Base-by-base conservation (phyloP, 1,284 basidiomycete genomes). In the Schizopora paradoxa region DNA sequence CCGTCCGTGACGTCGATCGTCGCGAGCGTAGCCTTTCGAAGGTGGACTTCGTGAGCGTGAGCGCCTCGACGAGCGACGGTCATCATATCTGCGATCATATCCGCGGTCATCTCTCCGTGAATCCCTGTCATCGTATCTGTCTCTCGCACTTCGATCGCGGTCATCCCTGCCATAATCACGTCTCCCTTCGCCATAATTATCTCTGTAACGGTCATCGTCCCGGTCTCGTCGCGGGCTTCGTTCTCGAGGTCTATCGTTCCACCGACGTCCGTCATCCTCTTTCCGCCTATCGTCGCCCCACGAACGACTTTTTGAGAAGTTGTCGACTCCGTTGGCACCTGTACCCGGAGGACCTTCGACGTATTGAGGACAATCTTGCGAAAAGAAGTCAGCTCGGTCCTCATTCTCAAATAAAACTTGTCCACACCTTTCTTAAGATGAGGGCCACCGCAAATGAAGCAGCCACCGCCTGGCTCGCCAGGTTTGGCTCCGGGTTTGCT, bases 391-490 rank as follows among this genome's bases (percentile, higher is more conserved):
- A 25, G 22, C 44, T 26, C 6, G 19, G 8, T 54, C 16, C 51
- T 50, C 46, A 38, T 48, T 23, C 6, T 6, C n/a, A 29, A 41
- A 37, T 10, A 48, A 40, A 44, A 34, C 22, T 7, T 31, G 44
- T 14, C 14, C 66, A 31, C 52, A 86, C 88, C 89, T 74, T 86
- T 88, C 62, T 91, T 91, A 35, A 91, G 65, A 72, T 95, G 91
- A 5, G 88, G 86, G 0, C 91, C 91, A 14, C 91, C 91, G 60
- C 94, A 98, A 39, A 79, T 64, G 72, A 94, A 98, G 63, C 95
- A 98, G 0, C 89, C 90, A 10, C 74, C 79, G 37, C 69, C 60
- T 56, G 35, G 51, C 47, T 26, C 28, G 14, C 45, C 45, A 5
- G 41, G 41, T 31, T 45, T 45, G 10, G 14, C 14, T 31, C 28